Base-by-base conservation (phyloP, 2,329 filamentous ascomycete species). In the Calonectria pseudoreteaudii region DNA sequence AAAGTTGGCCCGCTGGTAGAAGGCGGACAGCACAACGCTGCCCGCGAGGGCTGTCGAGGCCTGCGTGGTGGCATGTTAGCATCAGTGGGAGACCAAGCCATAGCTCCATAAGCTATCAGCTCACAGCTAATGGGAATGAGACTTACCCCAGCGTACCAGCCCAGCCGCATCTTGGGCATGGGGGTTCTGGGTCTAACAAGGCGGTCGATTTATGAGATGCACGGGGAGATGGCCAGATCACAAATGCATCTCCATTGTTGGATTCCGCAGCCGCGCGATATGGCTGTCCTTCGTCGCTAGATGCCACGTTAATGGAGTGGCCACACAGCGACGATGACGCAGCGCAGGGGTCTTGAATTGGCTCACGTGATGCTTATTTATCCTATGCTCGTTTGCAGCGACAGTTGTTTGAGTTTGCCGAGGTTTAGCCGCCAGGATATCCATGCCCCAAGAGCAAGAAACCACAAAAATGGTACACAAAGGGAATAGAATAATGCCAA, bases 1-100 rank as follows among this genome's bases (percentile, higher is more conserved):
- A 89, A 98, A 99, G 86, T 99, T 99, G 76, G 97, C 93, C 77
- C 97, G 92, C 86, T 98, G 95, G 82, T 97, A 94, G 86, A 98
- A 96, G 75, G 97, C 96, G 83, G 96, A 97, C 72, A 98, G 86
- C 74, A 98, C 90, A 73, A 98, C 95, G 80, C 92, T 91, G 77
- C 92, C 93, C 80, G 96, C 96, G 83, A 98, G 92, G 86, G 93
- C 93, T 84, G 94, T 93, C 70, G 96, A 98, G 85, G 92, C 90
- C 94, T 95, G 79, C 36, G 71, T 31, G 41, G 44, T n/a, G 23
- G 41, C 38, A 56, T 13, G 76, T 80, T 68, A 80, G 78, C 75
- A 75, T 47, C 68, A 50, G 71, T 76, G 66, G 41, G 68, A 62
- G 67, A 71, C 75, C 70, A 60, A 70, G 71, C 72, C 62, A 76